Base-by-base conservation (phyloP, 768 basidiomycete genomes). In the Collybia nuda region DNA sequence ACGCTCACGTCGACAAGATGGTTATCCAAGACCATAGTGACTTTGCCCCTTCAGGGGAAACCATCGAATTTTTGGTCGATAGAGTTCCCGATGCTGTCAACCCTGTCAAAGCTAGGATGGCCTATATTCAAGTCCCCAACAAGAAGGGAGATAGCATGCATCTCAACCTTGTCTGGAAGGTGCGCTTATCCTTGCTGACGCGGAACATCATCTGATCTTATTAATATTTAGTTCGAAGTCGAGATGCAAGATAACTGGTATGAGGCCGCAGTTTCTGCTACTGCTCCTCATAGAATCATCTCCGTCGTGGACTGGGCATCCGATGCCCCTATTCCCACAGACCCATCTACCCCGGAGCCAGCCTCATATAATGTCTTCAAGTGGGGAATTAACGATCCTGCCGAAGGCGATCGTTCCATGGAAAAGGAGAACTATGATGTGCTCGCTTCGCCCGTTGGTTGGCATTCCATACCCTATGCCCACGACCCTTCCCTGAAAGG, bases 181-280 rank as follows among this genome's bases (percentile, higher is more conserved):
- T 84, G 29, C 15, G 72, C 61, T 6, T 3, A n/a, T n/a, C 29
- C 22, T 0, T 29, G 37, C 22, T 19, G 28, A 3, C 40, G n/a
- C 5, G 23, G 23, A 24, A 0, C 8, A 0, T 19, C 24, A 18
- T 29, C 37, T 22, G 12, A 45, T 14, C 4, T 24, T 38, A 47
- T 19, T 22, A 29, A 32, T 46, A 18, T 51, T 32, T 50, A 88
- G 84, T 88, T 94, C 60, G 92, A 94, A 63, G 88, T 96, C 40
- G 89, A 93, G 77, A 92, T 96, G 88, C 63, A 85, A 62, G 86
- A 97, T 70, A 98, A 94, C 69, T 96, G 92, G 92, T 98, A 98
- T 59, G 93, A 98, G 67, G 82, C 93, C 3, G 79, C 90, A 18
- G 86, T 99, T 37, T 85, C 89, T 9, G 84, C 82, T 1, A 64